Evolutionary conservation across 768 basidiomycete species (phyloP), one percentile per base, ranked within the genome.

Genomic region (Krasilnikovozyma curviuscula): DNA sequence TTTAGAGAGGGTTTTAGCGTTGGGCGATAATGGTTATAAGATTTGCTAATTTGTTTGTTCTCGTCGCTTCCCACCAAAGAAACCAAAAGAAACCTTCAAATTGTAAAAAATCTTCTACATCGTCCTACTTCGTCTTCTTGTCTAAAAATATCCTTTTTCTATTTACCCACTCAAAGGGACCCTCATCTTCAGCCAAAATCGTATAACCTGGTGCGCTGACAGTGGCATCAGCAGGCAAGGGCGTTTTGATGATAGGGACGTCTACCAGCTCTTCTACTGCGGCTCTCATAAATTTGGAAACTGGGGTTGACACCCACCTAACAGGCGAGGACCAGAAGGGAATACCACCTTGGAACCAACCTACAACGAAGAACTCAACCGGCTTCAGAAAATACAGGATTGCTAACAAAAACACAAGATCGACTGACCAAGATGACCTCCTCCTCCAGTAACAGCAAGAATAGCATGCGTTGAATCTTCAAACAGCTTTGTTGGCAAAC

Each of bases 371-470:
- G n/a, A n/a, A n/a, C n/a, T n/a, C n/a, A n/a, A n/a, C n/a, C n/a
- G n/a, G 19, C 12, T 33, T 33, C n/a, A n/a, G 37, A 8, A 23
- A 39, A 9, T 18, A 39, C n/a, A 23, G 37, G 37, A 23, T 7
- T 9, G n/a, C 7, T n/a, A 23, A 7, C 7, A 18, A 18, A 18
- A 18, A 18, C n/a, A 23, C n/a, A 23, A 18, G n/a, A 23, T 9
- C n/a, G 37, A 23, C n/a, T 10, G 32, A n/a, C 65, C 65, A 10
- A 66, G 57, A 54, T 66, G 65, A 38, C 65, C 65, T 5, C 65
- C 65, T 13, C 48, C 46, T 10, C 61, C 59, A 28, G 62, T 59
- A 30, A 66, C 53, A 18, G 61, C 63, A 9, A 55, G 35, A 31
- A 55, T 53, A 33, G 63, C 59, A 50, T 66, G 62, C 5, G 62